Base-by-base conservation (phyloP, 163 green algal species). In the Picocystis sp. region DNA sequence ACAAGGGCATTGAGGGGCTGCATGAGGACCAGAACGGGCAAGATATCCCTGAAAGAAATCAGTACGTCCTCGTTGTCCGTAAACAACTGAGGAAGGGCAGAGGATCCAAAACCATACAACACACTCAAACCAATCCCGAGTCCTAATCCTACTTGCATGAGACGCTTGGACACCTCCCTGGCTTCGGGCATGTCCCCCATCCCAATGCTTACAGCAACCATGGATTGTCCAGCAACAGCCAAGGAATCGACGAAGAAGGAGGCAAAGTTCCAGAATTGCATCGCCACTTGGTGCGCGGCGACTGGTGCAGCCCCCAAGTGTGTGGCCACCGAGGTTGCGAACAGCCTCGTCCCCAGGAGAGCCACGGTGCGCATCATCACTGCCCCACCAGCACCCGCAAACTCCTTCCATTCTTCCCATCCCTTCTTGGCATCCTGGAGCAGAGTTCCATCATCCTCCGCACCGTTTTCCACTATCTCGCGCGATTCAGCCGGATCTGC, bases 221-320 rank as follows among this genome's bases (percentile, higher is more conserved):
- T 45, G 23, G 53, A 72, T 53, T 86, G 78, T 5, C 76, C 78
- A 0, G 70, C 54, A 0, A 87, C 70, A 0, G 77, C 74, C 38
- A 87, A 63, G 0, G 72, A 76, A 57, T 87, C 78, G 0, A 81
- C 56, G 8, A 77, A 42, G n/a, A 87, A 59, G 11, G 51, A 73
- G 24, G 64, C 62, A 13, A 87, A 65, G 58, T 82, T 44, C 76
- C 77, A 87, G 15, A 87, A 44, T 64, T 87, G 77, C 58, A 73
- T 77, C 8, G 75, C 62, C 29, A 81, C 61, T 51, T 84, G 74
- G 56, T 87, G 78, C 1, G 78, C 65, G 2, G 70, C 75, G 8
- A 84, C 74, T 1, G 64, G 34, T 11, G 69, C 58, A 11, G 77
- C 55, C 5, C 78, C 78, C 25, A 82, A 62, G 50, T 71, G 66